Evolutionary conservation across 2,329 filamentous ascomycete genomes (phyloP), one percentile per base, ranked within the genome.

Genomic region (Aspergillus hortae): DNA sequence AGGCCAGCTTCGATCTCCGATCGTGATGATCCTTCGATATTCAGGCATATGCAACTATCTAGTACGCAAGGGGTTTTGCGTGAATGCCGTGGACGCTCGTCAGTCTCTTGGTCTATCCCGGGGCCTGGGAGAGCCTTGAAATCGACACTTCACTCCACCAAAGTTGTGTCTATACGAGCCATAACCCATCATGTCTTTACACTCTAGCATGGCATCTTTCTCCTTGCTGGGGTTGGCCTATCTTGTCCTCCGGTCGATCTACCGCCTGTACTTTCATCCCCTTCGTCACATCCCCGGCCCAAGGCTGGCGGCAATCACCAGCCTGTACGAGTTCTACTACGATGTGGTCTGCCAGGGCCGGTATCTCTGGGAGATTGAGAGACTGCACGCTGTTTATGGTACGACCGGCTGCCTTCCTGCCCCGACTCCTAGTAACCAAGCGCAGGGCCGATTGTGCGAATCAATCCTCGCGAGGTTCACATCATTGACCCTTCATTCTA

Each of bases 361-460:
- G 21, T 44, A 30, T 27, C 21, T 27, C 3, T 23, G 15, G 7
- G 15, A 44, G 19, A 44, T 44, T 15, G 42, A 21, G 12, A n/a
- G 27, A 27, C 14, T 44, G 42, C 21, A 44, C n/a, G 15, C 12
- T 9, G 30, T 25, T 25, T 44, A 44, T 23, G 42, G 21, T 44
- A 44, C 14, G 21, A 12, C 7, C 9, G 15, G 17, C n/a, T 14
- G 19, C 21, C 6, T 25, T 14, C 19, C 17, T 14, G 17, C 23
- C 19, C 14, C 32, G 14, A 35, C 1, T 35, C 9, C 32, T 35
- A 11, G 32, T 14, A 35, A 14, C 32, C 10, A 14, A 35, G 32
- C 10, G 32, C 14, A 68, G 66, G 69, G 7, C 68, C 68, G 1
- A 68, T 73, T 21, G 62, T 74, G 3, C 67, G 71, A 7, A 64